Percentiles rank a stretch among this genome's conserved stretches.
Conservation (phyloP, 495 filamentous ascomycete species). For the Tirmania nivea region DNA sequence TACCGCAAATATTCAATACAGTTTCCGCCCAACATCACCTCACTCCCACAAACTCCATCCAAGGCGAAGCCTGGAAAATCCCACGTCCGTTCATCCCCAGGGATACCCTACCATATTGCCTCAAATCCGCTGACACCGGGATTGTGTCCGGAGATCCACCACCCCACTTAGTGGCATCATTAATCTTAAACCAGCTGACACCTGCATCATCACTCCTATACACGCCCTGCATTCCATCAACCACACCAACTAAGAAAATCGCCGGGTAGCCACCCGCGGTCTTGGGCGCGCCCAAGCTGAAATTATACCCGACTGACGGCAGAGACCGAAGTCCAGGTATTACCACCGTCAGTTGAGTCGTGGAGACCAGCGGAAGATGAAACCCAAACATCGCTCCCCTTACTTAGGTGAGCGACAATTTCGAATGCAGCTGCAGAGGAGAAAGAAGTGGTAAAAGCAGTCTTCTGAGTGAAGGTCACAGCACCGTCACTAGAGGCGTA, state of each 20-base stretch:
- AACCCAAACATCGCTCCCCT: slow-evolving; percentile 27
- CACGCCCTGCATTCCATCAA: slow-evolving; percentile 25
- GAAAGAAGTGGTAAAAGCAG: slow-evolving; percentile 10
- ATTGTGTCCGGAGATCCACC: slow-evolving; percentile 29
- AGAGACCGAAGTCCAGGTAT: slow-evolving; percentile 24
- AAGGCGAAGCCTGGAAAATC: slow-evolving; percentile 20
- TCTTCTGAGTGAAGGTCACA: slow-evolving; percentile 24
- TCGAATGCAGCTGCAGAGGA: slow-evolving; percentile 21
- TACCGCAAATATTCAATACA: no score
- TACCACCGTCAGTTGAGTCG: slow-evolving; percentile 29
- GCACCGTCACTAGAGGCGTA: slow-evolving; percentile 28
- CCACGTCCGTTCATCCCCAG: slow-evolving; percentile 38
- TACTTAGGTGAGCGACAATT: slow-evolving; percentile 28
- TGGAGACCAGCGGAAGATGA: slow-evolving; percentile 33
- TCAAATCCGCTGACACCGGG: slow-evolving; percentile 28
- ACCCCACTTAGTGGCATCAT: slow-evolving; percentile 27
- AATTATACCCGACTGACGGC: slow-evolving; percentile 23
- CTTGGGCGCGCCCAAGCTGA: slow-evolving; percentile 24
- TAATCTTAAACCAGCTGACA: slow-evolving; percentile 30
- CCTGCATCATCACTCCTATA: slow-evolving; percentile 31
- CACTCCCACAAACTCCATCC: no score
- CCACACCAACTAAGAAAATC: slow-evolving; percentile 29
- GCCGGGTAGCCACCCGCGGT: slow-evolving; percentile 20
- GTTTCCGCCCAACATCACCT: no score
- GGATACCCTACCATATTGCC: slow-evolving; percentile 31